Percentiles rank a stretch among this genome's conserved stretches.
These are phyloP conservation scores for Septoria petroselini DNA, from an alignment of 2,329 filamentous ascomycete species.

Conservation along the genomic window DNA sequence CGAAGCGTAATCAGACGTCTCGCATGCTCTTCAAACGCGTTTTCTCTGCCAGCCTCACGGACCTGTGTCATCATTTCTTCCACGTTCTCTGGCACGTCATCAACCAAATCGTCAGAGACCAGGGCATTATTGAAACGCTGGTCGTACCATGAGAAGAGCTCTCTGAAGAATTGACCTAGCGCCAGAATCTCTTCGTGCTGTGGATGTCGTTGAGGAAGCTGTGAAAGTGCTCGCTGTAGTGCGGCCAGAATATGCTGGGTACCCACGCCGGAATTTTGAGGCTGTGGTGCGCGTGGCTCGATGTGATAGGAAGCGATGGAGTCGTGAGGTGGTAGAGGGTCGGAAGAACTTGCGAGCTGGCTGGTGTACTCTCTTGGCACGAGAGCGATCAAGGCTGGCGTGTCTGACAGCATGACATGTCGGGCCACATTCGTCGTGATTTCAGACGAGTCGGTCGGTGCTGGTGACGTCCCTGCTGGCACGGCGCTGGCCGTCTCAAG, in stretches of 20 bases:
- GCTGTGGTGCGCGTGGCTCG: background rate
- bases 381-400: slow-evolving; percentile 65
- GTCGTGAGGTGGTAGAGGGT: slow-evolving; percentile 71
- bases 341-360: slow-evolving; percentile 68
- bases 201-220: background rate
- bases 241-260: slow-evolving; percentile 3
- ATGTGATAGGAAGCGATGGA: slow-evolving; percentile 18
- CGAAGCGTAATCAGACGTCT: slow-evolving; percentile 11
- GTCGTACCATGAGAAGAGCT: slow-evolving; percentile 33
- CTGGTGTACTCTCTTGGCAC: slow-evolving; percentile 65
- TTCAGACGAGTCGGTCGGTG: slow-evolving; percentile 39
- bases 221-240: background rate
- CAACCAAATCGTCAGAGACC: slow-evolving; percentile 7
- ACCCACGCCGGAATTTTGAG: background rate
- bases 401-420: slow-evolving; percentile 75
- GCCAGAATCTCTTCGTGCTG: slow-evolving; percentile 28
- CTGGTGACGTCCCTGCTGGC: slow-evolving; percentile 40
- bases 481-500: slow-evolving; percentile 63
- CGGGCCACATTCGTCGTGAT: slow-evolving; percentile 62
- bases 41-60: slow-evolving; percentile 26
- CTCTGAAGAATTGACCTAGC: slow-evolving; percentile 32
- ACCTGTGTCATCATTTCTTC: slow-evolving; percentile 33
- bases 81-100: slow-evolving; percentile 23
- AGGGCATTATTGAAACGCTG: slow-evolving; percentile 10
- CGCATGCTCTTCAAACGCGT: slow-evolving; percentile 12